Evolutionary conservation across 345 rosid genomes (phyloP), one percentile per base, ranked within the genome.

Genomic region (Eucalyptus guilfoylei): DNA sequence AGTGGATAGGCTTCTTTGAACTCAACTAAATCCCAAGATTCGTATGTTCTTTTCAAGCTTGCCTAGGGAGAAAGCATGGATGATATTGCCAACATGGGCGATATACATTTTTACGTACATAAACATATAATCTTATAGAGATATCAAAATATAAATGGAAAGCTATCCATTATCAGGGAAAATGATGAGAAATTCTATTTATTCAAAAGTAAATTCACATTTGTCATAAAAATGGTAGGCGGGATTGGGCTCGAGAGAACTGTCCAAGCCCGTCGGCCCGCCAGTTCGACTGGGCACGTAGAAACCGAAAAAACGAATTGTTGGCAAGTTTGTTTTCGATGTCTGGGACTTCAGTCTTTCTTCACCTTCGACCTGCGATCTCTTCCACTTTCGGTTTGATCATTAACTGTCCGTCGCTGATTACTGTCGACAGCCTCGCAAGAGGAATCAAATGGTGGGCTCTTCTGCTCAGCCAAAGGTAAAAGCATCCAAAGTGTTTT

Each of bases 1-100:
- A 3, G 21, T 34, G 23, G 4, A 3, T 3, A 14, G 21, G 81
- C 12, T 34, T 72, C 6, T 32, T 69, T 17, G 26, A 72, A 72
- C 0, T 1, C 2, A 2, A 2, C n/a, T 67, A 67, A 67, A 4
- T 4, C 21, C 3, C 0, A 4, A 67, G 8, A 64, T 64, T n/a
- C 6, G 37, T 17, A 64, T 1, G 40, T 37, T 19, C 11, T 69
- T 69, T 11, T 3, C 21, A 14, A 10, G 40, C 40, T 67, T 32
- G 42, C 80, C 23, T 32, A 67, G 76, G 4, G 21, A n/a, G 40
- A n/a, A 67, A n/a, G 76, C 21, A 14, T 14, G 40, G 7, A 34
- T 37, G 11, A 34, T 69, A 69, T 69, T 69, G 42, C 13, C 24
- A 69, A 69, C 40, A 15, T 15, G 40, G 80, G 34, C 34, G 15